These are phyloP conservation scores for Pleomassaria siparia DNA, from an alignment of 2,329 filamentous ascomycete species.

Conservation along the genomic window DNA sequence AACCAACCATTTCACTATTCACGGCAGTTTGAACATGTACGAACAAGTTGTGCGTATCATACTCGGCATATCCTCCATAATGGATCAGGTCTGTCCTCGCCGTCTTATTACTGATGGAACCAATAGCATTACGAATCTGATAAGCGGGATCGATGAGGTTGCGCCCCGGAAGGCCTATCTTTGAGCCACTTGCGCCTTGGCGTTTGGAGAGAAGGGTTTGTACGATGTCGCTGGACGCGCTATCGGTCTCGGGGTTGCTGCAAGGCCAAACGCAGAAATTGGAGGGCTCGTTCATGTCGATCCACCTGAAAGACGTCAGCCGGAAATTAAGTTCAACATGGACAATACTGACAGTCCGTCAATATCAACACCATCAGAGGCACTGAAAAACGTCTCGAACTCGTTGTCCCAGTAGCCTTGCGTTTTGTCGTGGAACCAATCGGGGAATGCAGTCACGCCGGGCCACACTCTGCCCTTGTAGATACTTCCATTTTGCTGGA, in stretches of 20 bases:
- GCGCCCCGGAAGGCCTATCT: conserved; percentile 60
- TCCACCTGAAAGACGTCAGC: conserved; percentile 46
- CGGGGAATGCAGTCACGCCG: conserved; percentile 69
- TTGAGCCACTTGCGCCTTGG: conserved; percentile 38
- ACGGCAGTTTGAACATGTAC: conserved; percentile 41
- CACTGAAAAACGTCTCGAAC: conserved; percentile 66
- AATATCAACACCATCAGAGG: conserved; percentile 67
- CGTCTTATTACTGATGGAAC: conserved; percentile 49
- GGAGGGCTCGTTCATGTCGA: conserved; percentile 34
- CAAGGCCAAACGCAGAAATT: conserved; percentile 51
- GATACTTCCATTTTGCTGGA: conserved; percentile 58
- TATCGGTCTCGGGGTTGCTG: conserved; percentile 33
- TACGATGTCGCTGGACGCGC: conserved; percentile 47
- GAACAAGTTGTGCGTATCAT: conserved; percentile 74
- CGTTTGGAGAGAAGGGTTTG: conserved; percentile 1
- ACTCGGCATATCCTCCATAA: conserved; percentile 66
- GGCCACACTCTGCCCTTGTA: conserved; percentile 74
- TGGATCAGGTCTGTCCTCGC: conserved; percentile 69
- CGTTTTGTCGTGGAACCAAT: conserved; percentile 71
- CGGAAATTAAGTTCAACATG: conserved; percentile 16
- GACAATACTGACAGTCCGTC: conserved; percentile 58
- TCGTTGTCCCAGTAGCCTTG: conserved; percentile 69
- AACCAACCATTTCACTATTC: not conserved
- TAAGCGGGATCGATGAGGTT: conserved; percentile 67
- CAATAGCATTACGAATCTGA: conserved; percentile 62